Evolutionary conservation across 2,329 filamentous ascomycete genomes (phyloP), one percentile per base, ranked within the genome.

Genomic region (Ophiocordyceps sinensis): DNA sequence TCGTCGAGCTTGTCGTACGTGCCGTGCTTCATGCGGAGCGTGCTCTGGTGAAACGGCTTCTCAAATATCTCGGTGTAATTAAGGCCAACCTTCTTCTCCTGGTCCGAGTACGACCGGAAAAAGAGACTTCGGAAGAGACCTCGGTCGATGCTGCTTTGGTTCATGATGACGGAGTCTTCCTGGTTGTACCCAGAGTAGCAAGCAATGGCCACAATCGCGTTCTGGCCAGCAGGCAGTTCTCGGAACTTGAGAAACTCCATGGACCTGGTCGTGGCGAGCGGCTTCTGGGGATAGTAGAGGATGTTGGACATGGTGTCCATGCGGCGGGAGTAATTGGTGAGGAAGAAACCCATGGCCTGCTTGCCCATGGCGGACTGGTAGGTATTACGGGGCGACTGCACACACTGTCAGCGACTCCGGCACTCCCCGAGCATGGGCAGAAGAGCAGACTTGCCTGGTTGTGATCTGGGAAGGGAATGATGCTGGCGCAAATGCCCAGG

Each of bases 281-380:
- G 91, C 61, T 98, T 98, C 64, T 98, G 91, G 1, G 91, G 91
- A 55, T 98, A 98, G 65, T 98, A 98, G 4, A 98, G 77, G 58
- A 98, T 94, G 53, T 98, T 98, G 53, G 89, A 84, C 91, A 98
- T 98, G 5, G 91, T 98, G 57, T 98, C 91, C 89, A 98, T 96
- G 48, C 91, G 87, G 46, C 89, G 79, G 34, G 85, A 82, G 62
- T 94, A 98, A 59, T 98, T 98, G 12, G 93, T 98, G 43, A 98
- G 72, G 68, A 94, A 95, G 53, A 96, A 88, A 57, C 93, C 91
- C 93, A 98, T 98, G 47, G 91, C 91, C 75, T 98, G 91, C 66
- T 98, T 98, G 70, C 93, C 91, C 91, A 98, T 98, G 58, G 91
- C 91, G 54, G 89, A 95, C 66, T 96, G 89, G 63, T 95, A 98